A percentile compares a stretch with the other conserved stretches of the same genome.
These are phyloP conservation scores for Chlamydomonas reinhardtii DNA, from an alignment of 163 green algal genomes.

Conservation along the genomic window DNA sequence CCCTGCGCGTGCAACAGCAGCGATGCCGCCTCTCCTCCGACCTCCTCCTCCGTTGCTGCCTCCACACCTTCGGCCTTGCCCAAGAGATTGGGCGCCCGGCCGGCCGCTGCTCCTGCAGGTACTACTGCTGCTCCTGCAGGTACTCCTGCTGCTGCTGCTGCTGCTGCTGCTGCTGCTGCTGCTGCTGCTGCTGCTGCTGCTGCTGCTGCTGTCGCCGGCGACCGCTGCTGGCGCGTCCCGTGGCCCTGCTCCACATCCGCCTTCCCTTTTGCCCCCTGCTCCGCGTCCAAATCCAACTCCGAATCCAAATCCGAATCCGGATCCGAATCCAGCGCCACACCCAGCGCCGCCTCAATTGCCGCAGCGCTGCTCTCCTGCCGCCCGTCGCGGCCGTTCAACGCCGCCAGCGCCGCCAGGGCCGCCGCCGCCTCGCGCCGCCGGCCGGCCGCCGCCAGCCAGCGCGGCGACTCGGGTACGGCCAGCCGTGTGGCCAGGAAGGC, in stretches of 20 bases:
- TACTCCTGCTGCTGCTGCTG: not conserved
- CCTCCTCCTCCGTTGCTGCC: no score
- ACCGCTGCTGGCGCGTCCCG: no score
- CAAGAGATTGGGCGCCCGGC: no score
- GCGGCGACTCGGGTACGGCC: conserved; percentile 49
- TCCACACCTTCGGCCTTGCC: no score
- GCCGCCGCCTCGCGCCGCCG: not conserved
- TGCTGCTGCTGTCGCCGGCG: no score
- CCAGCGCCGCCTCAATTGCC: not conserved
- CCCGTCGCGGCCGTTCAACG: not conserved
- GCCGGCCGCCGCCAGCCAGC: conserved; percentile 37
- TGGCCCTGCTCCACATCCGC: no score
- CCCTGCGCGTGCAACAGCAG: no score
- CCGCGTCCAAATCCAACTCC: not conserved
- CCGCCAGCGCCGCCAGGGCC: not conserved
- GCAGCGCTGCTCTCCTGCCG: not conserved
- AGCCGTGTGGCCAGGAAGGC: conserved; percentile 35
- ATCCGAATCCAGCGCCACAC: not conserved
- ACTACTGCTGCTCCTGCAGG: not conserved
- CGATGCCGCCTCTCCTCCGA: no score
- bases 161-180: no score
- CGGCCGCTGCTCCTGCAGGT: not conserved
- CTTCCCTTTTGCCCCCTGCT: not conserved
- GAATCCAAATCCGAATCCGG: not conserved
- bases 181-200: no score